Base-by-base conservation (phyloP, 1,284 basidiomycete species). In the Cryptococcus deneoformans region DNA sequence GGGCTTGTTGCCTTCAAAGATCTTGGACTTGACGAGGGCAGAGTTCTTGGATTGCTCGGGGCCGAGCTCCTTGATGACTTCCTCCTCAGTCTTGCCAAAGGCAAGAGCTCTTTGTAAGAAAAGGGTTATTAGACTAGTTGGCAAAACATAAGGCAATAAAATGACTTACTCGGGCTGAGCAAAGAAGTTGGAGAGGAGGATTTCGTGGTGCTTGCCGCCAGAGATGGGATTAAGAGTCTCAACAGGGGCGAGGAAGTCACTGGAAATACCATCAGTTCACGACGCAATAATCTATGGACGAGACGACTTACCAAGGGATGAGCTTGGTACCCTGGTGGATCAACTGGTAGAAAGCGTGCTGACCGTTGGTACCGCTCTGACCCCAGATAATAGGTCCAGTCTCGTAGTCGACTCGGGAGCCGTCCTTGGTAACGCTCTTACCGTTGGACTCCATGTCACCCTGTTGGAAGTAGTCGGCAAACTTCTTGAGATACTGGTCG, bases 361-460 rank as follows among this genome's bases (percentile, higher is more conserved):
- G 95, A 60, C 94, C 95, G 79, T 98, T 98, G 53, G 96, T 98
- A 53, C 95, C 96, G 0, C 91, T 87, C 34, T 95, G 94, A 65
- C 95, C 96, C 95, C 96, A 98, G 77, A 98, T 91, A 80, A 99
- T 97, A 5, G 95, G 95, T 86, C 95, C 96, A 53, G 95, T 99
- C 81, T 99, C 87, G 81, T 98, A 99, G 80, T 90, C 79, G 20
- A 99, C 95, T 53, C 89, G 87, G 63, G 91, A 83, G 20, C 94
- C 95, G 66, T 86, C 83, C 82, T 98, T 99, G 69, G 94, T 97
- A 64, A 97, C 84, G 60, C 86, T 90, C 82, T 99, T 99, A 61
- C 95, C 95, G 79, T 99, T 98, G 24, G 92, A 96, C 80, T 99
- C 95, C 95, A 99, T 99, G 79, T 99, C 95, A 48, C 94, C 94